Conservation (phyloP, 1,284 basidiomycete genomes). For the Tranzscheliella williamsii region DNA sequence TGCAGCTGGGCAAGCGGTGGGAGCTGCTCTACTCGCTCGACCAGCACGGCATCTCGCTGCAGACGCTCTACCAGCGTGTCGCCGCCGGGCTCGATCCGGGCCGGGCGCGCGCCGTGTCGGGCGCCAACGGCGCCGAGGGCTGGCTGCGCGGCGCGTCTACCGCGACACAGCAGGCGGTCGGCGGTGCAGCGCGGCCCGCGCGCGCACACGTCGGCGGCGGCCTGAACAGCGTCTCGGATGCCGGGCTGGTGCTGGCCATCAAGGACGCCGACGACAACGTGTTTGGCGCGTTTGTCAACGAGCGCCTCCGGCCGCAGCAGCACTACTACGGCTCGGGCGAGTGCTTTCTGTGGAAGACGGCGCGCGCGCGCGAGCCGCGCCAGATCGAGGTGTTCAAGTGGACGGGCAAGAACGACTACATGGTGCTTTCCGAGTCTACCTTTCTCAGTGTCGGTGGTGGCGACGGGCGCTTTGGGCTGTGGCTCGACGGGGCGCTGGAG, state of each 20-base stretch:
- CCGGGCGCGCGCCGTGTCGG: conserved; percentile 3
- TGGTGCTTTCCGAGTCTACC: conserved; percentile 74
- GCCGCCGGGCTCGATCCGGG: conserved; percentile 29
- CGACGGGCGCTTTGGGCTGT: conserved; percentile 68
- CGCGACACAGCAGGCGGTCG: conserved; percentile 38
- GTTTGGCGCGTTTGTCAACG: conserved; percentile 59
- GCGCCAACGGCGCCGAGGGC: conserved; percentile 17
- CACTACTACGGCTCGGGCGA: conserved; percentile 58
- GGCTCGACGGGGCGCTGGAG: conserved; percentile 79
- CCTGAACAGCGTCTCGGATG: conserved; percentile 36
- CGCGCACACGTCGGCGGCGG: conserved; percentile 36
- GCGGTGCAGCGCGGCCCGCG: background rate
- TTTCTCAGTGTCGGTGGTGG: conserved; percentile 53
- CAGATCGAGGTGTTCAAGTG: conserved; percentile 72
- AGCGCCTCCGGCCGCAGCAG: conserved; percentile 44
- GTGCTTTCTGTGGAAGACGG: conserved; percentile 62
- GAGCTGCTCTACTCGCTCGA: conserved; percentile 87
- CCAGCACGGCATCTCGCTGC: conserved; percentile 89
- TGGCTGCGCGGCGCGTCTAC: conserved; percentile 50
- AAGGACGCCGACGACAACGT: conserved; percentile 51
- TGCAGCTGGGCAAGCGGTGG: conserved; percentile 80
- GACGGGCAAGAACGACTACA: conserved; percentile 89
- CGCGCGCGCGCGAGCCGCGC: conserved; percentile 20
- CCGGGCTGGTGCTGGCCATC: conserved; percentile 52
- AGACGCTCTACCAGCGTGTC: conserved; percentile 68